Conservation (phyloP, 495 filamentous ascomycete genomes). For the Penicillium macrosclerotiorum region DNA sequence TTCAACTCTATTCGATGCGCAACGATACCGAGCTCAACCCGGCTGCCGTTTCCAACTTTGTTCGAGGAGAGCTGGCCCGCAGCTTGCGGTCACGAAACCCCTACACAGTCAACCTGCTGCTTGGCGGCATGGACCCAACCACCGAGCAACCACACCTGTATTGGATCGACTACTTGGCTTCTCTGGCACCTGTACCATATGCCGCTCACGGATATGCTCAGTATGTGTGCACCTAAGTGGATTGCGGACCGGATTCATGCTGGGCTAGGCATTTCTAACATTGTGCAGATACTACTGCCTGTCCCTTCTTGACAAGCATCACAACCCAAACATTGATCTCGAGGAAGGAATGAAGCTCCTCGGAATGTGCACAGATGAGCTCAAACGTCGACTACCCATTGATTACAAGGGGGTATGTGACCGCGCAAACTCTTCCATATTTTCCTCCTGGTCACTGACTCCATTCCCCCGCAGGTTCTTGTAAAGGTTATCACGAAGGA, state of each 20-base stretch:
- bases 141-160: slow-evolving; percentile 83
- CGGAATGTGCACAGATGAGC: slow-evolving; percentile 91
- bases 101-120: slow-evolving; percentile 92
- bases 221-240: slow-evolving; percentile 49
- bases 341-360: slow-evolving; percentile 88
- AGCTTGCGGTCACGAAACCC: slow-evolving; percentile 88
- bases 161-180: slow-evolving; percentile 96
- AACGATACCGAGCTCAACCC: slow-evolving; percentile 90
- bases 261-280: slow-evolving; percentile 17
- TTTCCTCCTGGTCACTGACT: slow-evolving; percentile 12
- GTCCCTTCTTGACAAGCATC: slow-evolving; percentile 95
- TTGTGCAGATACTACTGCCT: slow-evolving; percentile 81
- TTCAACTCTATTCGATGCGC: slow-evolving; percentile 97
- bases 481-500: slow-evolving; percentile 95
- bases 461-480: slow-evolving; percentile 48
- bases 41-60: slow-evolving; percentile 83
- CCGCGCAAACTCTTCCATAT: not conserved
- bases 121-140: slow-evolving; percentile 88
- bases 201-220: slow-evolving; percentile 98
- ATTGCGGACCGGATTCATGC: not conserved
- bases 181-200: slow-evolving; percentile 83
- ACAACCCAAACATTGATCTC: slow-evolving; percentile 86
- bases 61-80: slow-evolving; percentile 85
- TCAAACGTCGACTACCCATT: slow-evolving; percentile 92
- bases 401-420: slow-evolving; percentile 87